Conservation (phyloP, 305 asterid species). For the Solanum hybrid region DNA sequence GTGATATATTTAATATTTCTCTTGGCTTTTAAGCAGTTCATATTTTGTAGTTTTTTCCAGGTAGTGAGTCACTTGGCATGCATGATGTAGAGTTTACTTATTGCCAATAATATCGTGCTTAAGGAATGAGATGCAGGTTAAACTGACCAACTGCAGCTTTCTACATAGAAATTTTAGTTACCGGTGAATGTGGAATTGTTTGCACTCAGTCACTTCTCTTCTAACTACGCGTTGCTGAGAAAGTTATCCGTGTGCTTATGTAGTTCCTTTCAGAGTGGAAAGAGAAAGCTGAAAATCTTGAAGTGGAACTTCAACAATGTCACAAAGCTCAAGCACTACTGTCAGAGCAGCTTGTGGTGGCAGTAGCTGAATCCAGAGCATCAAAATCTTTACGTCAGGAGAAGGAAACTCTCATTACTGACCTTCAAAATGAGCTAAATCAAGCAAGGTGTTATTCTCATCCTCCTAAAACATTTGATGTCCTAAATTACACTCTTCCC, state of each 20-base stretch:
- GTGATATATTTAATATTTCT: neutral
- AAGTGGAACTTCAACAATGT: slow-evolving; percentile 85
- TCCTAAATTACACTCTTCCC: neutral
- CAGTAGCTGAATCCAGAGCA: slow-evolving; percentile 72
- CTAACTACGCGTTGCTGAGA: neutral
- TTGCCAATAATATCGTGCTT: neutral
- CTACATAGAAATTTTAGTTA: neutral
- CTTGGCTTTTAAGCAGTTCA: neutral
- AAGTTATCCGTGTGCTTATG: neutral
- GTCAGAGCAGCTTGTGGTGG: slow-evolving; percentile 76
- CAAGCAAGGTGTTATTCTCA: slow-evolving; percentile 46
- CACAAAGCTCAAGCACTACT: slow-evolving; percentile 83
- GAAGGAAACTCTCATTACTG: slow-evolving; percentile 52
- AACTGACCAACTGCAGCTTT: neutral
- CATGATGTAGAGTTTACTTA: neutral
- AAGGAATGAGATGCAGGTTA: neutral
- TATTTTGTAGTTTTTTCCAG: neutral
- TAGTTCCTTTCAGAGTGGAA: slow-evolving; percentile 61
- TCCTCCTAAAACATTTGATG: neutral
- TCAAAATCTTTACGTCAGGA: slow-evolving; percentile 59
- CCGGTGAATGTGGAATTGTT: neutral
- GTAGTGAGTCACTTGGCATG: neutral
- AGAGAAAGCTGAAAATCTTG: slow-evolving; percentile 82
- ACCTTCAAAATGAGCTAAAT: slow-evolving; percentile 49
- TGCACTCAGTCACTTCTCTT: neutral